These are phyloP conservation scores for Rhododendron ovatum DNA, from an alignment of 148 eudicot genomes.

Conservation along the genomic window DNA sequence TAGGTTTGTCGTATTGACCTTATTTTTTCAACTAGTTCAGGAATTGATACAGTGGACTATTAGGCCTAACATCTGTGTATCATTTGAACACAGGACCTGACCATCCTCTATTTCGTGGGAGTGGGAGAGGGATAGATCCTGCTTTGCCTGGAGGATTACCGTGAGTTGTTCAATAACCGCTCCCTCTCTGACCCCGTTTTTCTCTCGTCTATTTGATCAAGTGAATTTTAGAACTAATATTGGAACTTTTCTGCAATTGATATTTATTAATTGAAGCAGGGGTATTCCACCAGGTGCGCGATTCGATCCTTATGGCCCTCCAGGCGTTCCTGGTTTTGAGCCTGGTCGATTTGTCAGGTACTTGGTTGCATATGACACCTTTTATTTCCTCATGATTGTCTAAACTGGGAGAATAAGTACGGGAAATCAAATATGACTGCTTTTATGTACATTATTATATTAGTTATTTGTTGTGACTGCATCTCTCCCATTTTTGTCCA, in stretches of 20 bases:
- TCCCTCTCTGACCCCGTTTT: background rate
- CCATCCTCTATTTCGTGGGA: conserved; percentile 64
- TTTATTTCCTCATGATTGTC: background rate
- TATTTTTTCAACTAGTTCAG: background rate
- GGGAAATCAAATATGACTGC: background rate
- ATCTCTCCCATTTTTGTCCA: background rate
- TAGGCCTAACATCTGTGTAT: conserved; percentile 6
- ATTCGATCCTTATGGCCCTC: conserved; percentile 94
- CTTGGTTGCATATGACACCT: background rate
- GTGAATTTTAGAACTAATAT: background rate
- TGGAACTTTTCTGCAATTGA: background rate
- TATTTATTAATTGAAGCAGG: conserved; percentile 31
- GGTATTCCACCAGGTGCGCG: conserved; percentile 88
- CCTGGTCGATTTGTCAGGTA: conserved; percentile 73
- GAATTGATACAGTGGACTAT: background rate
- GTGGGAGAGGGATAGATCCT: conserved; percentile 41
- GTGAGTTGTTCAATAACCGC: conserved; percentile 36
- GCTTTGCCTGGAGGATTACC: conserved; percentile 56
- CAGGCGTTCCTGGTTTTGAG: conserved; percentile 88
- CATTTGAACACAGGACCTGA: conserved; percentile 59
- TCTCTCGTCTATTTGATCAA: background rate
- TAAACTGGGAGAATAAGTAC: background rate
- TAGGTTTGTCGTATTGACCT: conserved; percentile 42
- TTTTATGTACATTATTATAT: background rate
- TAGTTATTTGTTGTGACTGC: background rate